These are phyloP conservation scores for Hevea brasiliensis DNA, from an alignment of 345 rosid species.

Conservation along the genomic window DNA sequence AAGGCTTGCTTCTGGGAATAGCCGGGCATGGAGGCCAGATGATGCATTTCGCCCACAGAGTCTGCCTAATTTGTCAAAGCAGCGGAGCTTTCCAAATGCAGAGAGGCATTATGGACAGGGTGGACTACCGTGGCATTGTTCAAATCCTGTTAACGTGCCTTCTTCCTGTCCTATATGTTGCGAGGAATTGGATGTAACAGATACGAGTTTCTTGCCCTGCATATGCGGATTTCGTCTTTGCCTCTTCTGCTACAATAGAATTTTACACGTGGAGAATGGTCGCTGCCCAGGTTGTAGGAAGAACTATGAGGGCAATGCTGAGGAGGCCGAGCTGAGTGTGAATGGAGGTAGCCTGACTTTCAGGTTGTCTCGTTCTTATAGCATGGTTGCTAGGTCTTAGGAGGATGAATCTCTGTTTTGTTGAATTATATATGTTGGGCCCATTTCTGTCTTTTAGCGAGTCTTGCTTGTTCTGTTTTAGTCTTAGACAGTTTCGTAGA, in stretches of 20 bases:
- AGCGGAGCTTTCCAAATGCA: slow-evolving; percentile 51
- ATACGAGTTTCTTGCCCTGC: slow-evolving; percentile 80
- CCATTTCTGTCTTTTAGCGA: slow-evolving; percentile 26
- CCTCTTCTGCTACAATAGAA: slow-evolving; percentile 93
- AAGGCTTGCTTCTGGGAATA: slow-evolving; percentile 37
- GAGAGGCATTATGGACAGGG: slow-evolving; percentile 46
- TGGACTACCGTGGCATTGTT: slow-evolving; percentile 45
- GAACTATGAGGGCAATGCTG: slow-evolving; percentile 54
- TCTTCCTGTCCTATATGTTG: slow-evolving; percentile 57
- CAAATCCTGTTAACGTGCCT: slow-evolving; percentile 26
- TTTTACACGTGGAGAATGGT: slow-evolving; percentile 73
- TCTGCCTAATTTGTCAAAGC: slow-evolving; percentile 75
- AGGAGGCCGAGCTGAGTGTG: slow-evolving; percentile 52
- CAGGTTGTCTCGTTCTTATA: slow-evolving; percentile 69
- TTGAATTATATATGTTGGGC: slow-evolving; percentile 39
- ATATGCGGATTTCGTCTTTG: slow-evolving; percentile 87
- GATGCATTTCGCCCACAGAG: slow-evolving; percentile 77
- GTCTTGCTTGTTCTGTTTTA: slow-evolving; percentile 33
- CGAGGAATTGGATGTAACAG: slow-evolving; percentile 85
- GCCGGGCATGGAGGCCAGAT: slow-evolving; percentile 79
- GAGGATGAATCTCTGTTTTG: slow-evolving; percentile 28
- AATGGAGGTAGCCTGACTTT: slow-evolving; percentile 59
- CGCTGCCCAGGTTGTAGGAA: slow-evolving; percentile 97
- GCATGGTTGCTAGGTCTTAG: slow-evolving; percentile 86
- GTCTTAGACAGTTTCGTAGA: slow-evolving; percentile 40